Conservation (phyloP, 2,329 filamentous ascomycete genomes). For the Fusarium lateritium region DNA sequence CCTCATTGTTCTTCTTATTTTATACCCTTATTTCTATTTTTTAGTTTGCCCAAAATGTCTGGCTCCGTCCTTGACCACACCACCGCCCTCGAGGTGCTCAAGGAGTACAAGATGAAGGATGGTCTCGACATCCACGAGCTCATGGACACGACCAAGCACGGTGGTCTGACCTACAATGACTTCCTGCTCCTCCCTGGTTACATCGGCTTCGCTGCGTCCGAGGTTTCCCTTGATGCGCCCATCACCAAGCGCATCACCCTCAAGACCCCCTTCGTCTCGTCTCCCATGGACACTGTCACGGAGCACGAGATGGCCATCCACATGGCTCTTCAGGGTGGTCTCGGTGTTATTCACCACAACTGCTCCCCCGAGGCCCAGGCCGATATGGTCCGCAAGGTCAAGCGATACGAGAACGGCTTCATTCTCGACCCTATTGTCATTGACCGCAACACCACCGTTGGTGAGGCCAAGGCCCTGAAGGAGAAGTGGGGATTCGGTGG, state of each 20-base stretch:
- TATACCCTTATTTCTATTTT: constrained; percentile 47
- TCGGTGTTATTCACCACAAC: constrained; percentile 99
- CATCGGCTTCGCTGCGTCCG: constrained; percentile 96
- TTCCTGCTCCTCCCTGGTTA: constrained; percentile 97
- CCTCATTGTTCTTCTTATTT: constrained; percentile 55
- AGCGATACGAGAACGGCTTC: constrained; percentile 99
- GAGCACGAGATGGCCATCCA: constrained; percentile 99
- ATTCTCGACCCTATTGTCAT: constrained; percentile 97
- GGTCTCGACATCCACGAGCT: constrained; percentile 89
- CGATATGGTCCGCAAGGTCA: constrained; percentile 99
- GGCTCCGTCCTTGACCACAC: constrained; percentile 77
- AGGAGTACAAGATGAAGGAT: constrained; percentile 85
- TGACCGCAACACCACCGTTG: constrained; percentile 87
- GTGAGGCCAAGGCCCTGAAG: constrained; percentile 91
- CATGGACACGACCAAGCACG: constrained; percentile 91
- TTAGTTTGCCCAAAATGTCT: constrained; percentile 72
- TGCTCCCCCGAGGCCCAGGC: constrained; percentile 98
- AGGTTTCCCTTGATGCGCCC: constrained; percentile 89
- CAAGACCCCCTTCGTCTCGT: constrained; percentile 97
- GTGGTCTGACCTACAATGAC: constrained; percentile 98
- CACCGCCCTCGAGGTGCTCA: constrained; percentile 84
- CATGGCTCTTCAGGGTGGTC: constrained; percentile 89
- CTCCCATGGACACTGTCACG: constrained; percentile 99
- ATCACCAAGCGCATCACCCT: constrained; percentile 95
- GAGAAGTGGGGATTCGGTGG: constrained; percentile 99